Percentiles rank a stretch among this genome's conserved stretches.
phyloP scores from a whole-genome alignment of 2,329 filamentous ascomycete species.

The Raffaelea albimanens region DNA sequence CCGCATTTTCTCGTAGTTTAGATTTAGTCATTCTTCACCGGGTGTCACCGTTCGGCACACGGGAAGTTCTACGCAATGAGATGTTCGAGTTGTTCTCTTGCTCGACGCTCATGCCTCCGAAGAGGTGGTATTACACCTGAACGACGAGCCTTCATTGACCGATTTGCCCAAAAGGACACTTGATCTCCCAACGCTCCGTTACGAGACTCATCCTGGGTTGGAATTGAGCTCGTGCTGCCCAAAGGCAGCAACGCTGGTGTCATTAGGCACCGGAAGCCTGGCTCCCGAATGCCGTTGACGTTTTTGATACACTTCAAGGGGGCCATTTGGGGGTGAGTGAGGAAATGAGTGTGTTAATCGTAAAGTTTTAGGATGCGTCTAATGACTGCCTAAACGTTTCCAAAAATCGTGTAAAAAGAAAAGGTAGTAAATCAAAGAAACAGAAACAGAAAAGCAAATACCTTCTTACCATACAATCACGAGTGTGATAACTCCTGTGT shows the following conservation, averaged over 20 bases:
- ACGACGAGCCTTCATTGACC: constrained; percentile 28
- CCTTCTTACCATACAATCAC: neutral
- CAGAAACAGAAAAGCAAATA: constrained; percentile 2
- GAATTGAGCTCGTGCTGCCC: constrained; percentile 62
- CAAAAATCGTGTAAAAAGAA: neutral
- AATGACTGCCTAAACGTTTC: neutral
- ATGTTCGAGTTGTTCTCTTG: constrained; percentile 32
- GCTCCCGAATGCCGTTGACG: neutral
- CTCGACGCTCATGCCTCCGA: constrained; percentile 25
- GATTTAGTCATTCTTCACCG: too few species aligned
- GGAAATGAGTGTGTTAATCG: too few species aligned
- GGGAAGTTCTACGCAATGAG: neutral
- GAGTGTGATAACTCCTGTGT: neutral
- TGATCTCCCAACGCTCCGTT: constrained; percentile 77
- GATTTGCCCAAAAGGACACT: constrained; percentile 19
- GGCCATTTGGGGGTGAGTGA: too few species aligned
- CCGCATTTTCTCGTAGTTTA: too few species aligned
- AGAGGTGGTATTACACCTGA: constrained; percentile 20
- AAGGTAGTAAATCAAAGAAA: neutral
- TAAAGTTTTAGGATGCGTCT: too few species aligned
- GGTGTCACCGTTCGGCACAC: too few species aligned
- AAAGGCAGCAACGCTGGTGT: constrained; percentile 63
- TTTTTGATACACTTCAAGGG: neutral
- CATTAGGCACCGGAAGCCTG: neutral
- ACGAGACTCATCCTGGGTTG: constrained; percentile 58